A percentile compares a stretch with the other conserved stretches of the same genome.
phyloP scores from a whole-genome alignment of 495 filamentous ascomycete species.

The Rhypophila decipiens region DNA sequence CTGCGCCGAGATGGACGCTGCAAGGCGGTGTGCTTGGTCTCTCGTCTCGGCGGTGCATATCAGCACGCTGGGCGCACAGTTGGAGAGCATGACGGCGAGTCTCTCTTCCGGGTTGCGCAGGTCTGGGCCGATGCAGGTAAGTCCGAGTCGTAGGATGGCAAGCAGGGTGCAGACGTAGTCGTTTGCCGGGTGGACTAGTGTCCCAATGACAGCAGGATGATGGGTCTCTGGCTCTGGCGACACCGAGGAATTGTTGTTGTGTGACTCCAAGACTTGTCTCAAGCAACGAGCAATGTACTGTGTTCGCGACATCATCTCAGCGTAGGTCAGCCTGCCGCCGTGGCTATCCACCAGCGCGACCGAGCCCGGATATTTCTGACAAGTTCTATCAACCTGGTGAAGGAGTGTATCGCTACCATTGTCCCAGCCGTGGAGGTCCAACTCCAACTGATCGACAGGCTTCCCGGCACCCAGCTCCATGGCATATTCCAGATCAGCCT shows the following conservation, averaged over 20 bases:
- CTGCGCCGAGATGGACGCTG: background rate
- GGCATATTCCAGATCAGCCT: background rate
- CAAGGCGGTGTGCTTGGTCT: background rate
- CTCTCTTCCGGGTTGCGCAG: background rate
- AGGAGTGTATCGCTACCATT: background rate
- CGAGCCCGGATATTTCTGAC: background rate
- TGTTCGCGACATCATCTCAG: constrained; percentile 6
- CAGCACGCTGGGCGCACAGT: background rate
- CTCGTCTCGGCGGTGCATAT: background rate
- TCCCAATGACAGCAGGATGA: background rate
- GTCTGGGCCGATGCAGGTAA: background rate
- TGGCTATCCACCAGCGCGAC: background rate
- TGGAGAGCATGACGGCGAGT: background rate
- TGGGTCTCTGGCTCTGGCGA: background rate
- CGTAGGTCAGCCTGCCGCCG: constrained; percentile 5
- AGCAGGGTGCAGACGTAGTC: background rate
- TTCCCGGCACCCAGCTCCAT: background rate
- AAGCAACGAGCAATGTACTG: constrained; percentile 1
- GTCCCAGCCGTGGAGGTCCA: background rate
- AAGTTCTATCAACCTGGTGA: background rate
- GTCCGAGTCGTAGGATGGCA: background rate
- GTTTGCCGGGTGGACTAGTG: background rate
- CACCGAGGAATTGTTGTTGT: background rate
- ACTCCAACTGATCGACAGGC: background rate
- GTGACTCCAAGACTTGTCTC: background rate